These are phyloP conservation scores for Erythrophleum fordii DNA, from an alignment of 306 rosid genomes.

Conservation along the genomic window DNA sequence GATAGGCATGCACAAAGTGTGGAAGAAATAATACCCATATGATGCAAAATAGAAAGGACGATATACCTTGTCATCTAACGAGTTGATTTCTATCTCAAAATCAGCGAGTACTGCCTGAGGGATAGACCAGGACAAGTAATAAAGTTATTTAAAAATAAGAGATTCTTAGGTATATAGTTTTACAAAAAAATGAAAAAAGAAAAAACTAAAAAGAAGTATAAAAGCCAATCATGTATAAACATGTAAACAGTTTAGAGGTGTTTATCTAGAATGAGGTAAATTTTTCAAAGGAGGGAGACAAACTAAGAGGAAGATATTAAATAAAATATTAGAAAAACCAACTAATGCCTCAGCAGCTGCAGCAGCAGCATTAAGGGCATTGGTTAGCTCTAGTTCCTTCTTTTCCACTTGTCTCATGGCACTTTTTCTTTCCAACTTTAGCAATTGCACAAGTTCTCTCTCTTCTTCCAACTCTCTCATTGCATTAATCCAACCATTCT, in stretches of 20 bases:
- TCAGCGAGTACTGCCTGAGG: not conserved
- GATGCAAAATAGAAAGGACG: not conserved
- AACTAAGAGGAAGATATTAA: too few species aligned
- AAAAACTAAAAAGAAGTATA: too few species aligned
- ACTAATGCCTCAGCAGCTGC: not conserved
- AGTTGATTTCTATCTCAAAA: not conserved
- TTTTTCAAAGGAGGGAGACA: not conserved
- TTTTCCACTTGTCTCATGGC: not conserved
- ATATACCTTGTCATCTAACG: not conserved
- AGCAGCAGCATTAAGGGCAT: not conserved
- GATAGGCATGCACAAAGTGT: not conserved
- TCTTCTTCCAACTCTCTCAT: not conserved
- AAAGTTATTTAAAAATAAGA: too few species aligned
- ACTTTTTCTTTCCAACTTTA: not conserved
- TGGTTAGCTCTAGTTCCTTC: not conserved
- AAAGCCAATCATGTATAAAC: not conserved
- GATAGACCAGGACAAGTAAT: not conserved
- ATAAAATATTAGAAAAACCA: not conserved
- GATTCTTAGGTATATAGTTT: not conserved
- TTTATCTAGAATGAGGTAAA: not conserved
- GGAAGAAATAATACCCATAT: not conserved
- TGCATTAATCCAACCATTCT: not conserved
- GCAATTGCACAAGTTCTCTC: not conserved
- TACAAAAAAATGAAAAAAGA: too few species aligned
- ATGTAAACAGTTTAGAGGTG: not conserved